Evolutionary conservation across 768 basidiomycete species (phyloP).

Genomic region (Leccinellum albellum): DNA sequence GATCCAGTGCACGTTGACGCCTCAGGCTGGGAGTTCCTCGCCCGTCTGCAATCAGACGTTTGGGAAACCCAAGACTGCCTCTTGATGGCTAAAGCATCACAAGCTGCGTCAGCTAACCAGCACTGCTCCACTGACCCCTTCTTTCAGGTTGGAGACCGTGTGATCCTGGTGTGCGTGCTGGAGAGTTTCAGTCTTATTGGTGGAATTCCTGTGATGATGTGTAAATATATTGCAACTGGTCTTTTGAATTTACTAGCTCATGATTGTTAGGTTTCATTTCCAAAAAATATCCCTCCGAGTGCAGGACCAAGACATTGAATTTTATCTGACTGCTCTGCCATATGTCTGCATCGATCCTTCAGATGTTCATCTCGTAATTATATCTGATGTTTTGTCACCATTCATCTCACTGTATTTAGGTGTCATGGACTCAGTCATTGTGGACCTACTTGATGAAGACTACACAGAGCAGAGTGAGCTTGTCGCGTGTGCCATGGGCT

Average conservation of each 20-base stretch:
- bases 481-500: too few relatives aligned
- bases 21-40: too few relatives aligned
- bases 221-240: slow-evolving; percentile 35
- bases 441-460: slow-evolving; percentile 95
- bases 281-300: slow-evolving; percentile 90
- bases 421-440: slow-evolving; percentile 94
- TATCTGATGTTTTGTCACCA: neutral
- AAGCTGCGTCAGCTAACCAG: too few relatives aligned
- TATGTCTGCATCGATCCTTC: slow-evolving; percentile 88
- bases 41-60: too few relatives aligned
- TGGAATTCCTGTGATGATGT: slow-evolving; percentile 95
- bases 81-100: too few relatives aligned
- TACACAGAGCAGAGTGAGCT: slow-evolving; percentile 89
- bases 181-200: slow-evolving; percentile 95
- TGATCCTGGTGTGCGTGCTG: too few relatives aligned
- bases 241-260: slow-evolving; percentile 3
- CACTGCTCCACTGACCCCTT: too few relatives aligned
- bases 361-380: slow-evolving; percentile 97
- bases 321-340: slow-evolving; percentile 92
- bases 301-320: slow-evolving; percentile 90
- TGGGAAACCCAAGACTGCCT: too few relatives aligned
- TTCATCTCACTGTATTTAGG: slow-evolving; percentile 35
- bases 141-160: too few relatives aligned
- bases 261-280: slow-evolving; percentile 73
- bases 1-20: too few relatives aligned